Evolutionary conservation across 2,329 filamentous ascomycete genomes (phyloP).

Genomic region (Sclerotinia borealis): DNA sequence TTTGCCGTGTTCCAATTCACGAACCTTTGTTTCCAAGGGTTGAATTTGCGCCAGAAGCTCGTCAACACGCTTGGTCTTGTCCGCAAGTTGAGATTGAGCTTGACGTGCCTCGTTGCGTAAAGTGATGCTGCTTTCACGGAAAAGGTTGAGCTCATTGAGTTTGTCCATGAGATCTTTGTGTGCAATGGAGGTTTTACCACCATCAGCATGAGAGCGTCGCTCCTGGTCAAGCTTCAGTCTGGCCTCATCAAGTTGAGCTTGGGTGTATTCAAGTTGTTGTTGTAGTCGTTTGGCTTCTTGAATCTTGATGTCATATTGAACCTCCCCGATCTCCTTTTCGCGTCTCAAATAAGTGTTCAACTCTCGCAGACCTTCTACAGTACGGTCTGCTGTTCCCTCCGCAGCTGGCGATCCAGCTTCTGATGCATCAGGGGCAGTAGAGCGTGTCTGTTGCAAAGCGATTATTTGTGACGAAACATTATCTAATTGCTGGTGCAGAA

Average conservation of each 20-base stretch:
- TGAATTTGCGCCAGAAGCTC: conserved; percentile 70
- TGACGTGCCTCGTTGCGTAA: conserved; percentile 81
- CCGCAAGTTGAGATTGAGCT: conserved; percentile 66
- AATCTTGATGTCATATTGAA: conserved; percentile 85
- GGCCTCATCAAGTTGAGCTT: conserved; percentile 82
- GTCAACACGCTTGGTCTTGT: conserved; percentile 69
- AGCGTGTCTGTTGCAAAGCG: conserved; percentile 69
- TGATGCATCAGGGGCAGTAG: conserved; percentile 46
- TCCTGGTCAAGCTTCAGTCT: conserved; percentile 88
- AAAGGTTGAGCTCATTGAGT: conserved; percentile 90
- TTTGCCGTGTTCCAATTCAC: conserved; percentile 77
- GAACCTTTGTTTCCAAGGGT: conserved; percentile 73
- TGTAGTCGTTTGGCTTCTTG: conserved; percentile 85
- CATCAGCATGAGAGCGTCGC: conserved; percentile 68
- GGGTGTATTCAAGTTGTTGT: conserved; percentile 82
- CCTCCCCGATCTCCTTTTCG: conserved; percentile 96
- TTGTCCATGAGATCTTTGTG: conserved; percentile 92
- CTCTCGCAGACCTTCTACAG: conserved; percentile 74
- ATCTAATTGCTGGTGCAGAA: conserved; percentile 86
- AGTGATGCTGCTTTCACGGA: conserved; percentile 89
- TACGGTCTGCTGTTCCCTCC: conserved; percentile 48
- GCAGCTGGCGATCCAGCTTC: conserved; percentile 36
- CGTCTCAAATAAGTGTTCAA: conserved; percentile 85
- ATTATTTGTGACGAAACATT: conserved; percentile 73
- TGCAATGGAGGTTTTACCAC: conserved; percentile 64